Evolutionary conservation across 2,329 filamentous ascomycete species (phyloP).

Genomic region (Didymella segeticola): DNA sequence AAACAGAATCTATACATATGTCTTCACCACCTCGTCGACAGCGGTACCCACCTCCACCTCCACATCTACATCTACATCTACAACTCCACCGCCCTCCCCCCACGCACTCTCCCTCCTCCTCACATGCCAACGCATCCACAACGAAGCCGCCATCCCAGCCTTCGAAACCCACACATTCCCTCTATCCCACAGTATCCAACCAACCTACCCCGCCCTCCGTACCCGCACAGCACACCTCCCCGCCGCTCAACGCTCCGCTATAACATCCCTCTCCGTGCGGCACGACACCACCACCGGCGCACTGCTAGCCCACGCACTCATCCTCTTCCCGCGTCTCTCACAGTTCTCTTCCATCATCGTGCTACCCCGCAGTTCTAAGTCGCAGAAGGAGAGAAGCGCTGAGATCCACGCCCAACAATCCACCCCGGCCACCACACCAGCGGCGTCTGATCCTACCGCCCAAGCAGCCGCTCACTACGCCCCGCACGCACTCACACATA

Average conservation of each 20-base stretch:
- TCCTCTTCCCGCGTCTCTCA: constrained; percentile 5
- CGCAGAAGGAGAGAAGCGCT: no score
- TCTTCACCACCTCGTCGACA: constrained; percentile 4
- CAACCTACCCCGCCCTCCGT: neutral
- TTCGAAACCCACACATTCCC: constrained; percentile 13
- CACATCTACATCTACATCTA: neutral
- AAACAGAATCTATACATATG: constrained; percentile 16
- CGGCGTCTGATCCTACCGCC: neutral
- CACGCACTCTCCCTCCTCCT: constrained; percentile 20
- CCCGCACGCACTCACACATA: neutral
- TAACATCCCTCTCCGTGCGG: constrained; percentile 1
- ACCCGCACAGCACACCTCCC: neutral
- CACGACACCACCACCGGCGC: neutral
- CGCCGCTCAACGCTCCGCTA: neutral
- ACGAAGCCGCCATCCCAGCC: constrained; percentile 15
- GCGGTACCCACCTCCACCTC: no score
- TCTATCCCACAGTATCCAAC: neutral
- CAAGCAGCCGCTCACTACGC: neutral
- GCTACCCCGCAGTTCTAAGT: no score
- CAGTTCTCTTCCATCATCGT: constrained; percentile 2
- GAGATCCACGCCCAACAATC: no score
- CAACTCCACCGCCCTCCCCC: neutral
- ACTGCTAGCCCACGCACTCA: constrained; percentile 6
- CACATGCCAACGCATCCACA: constrained; percentile 11
- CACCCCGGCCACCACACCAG: neutral